phyloP scores from a whole-genome alignment of 495 filamentous ascomycete genomes.

The Aspergillus leporis region DNA sequence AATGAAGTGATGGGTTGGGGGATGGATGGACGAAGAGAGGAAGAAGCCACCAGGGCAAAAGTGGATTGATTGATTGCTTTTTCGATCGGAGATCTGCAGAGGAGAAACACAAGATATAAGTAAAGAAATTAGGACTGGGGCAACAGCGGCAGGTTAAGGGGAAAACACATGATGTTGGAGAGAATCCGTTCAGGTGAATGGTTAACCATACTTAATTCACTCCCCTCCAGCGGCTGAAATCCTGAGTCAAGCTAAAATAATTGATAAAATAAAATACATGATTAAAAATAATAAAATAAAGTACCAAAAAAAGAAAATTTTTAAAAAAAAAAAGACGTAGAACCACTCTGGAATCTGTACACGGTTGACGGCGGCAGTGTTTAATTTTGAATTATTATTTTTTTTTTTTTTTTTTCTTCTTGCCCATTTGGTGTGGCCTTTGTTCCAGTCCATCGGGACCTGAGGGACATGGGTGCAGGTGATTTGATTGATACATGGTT shows the following conservation, averaged over 20 bases:
- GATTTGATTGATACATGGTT: conserved; percentile 3
- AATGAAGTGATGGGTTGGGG: neutral
- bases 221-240: conserved; percentile 16
- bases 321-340: neutral
- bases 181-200: conserved; percentile 16
- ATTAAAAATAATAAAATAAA: conserved; percentile 3
- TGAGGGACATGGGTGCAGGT: conserved; percentile 5
- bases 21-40: neutral
- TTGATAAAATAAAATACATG: neutral
- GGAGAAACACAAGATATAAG: conserved; percentile 8
- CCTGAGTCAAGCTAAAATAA: conserved; percentile 10
- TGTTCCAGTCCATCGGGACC: conserved; percentile 23
- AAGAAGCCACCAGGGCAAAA: neutral
- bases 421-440: conserved; percentile 15
- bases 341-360: neutral
- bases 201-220: conserved; percentile 10
- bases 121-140: conserved; percentile 3
- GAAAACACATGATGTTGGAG: conserved; percentile 18
- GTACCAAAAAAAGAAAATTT: conserved; percentile 1
- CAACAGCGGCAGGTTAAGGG: conserved; percentile 10
- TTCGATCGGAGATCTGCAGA: conserved; percentile 4
- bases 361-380: neutral
- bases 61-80: conserved; percentile 2
- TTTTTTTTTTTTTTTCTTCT: neutral
- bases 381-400: neutral